Evolutionary conservation across 106 monocot genomes (phyloP), one percentile per base, ranked within the genome.

Genomic region (Dendrobium officinale): DNA sequence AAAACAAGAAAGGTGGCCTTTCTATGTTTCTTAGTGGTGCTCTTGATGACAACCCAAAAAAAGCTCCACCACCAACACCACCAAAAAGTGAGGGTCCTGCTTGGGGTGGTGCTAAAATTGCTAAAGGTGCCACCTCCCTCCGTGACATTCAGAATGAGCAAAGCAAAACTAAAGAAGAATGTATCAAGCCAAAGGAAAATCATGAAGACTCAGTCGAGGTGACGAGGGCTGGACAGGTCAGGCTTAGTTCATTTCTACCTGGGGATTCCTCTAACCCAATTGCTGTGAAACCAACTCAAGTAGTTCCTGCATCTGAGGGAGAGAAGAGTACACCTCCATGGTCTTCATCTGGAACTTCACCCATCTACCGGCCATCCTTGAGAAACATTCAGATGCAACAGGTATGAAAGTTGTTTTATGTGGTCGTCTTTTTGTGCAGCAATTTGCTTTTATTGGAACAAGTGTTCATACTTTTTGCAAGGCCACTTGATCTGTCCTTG

Each of bases 301-400:
- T 19, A 8, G 76, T 51, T 67, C 70, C 84, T 42, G 44, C 78
- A 58, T 75, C 84, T 44, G 95, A 93, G 66, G 91, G 55, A 56
- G 99, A 95, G 6, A 95, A 88, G 81, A 85, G 79, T 80, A 88
- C 95, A 16, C 98, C 89, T 77, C 87, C 95, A 67, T 99, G 99
- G 99, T 91, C 93, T 44, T 87, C 90, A 7, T 74, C 82, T 1
- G 91, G 85, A 76, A 88, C 82, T 84, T 90, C 95, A 81, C 97
- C 94, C 64, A 84, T 58, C 11, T 85, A 70, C 42, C 84, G 86
- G 9, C 88, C 93, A 80, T 99, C 99, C 19, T 87, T 99, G 4
- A 92, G 91, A 82, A 89, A 93, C 75, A 99, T 99, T 88, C 99
- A 99, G 82, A 86, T 91, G 78, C 99, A 99, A 75, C 95, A 99